Base-by-base conservation (phyloP, 2,329 filamentous ascomycete genomes). In the Alternaria gaisen region DNA sequence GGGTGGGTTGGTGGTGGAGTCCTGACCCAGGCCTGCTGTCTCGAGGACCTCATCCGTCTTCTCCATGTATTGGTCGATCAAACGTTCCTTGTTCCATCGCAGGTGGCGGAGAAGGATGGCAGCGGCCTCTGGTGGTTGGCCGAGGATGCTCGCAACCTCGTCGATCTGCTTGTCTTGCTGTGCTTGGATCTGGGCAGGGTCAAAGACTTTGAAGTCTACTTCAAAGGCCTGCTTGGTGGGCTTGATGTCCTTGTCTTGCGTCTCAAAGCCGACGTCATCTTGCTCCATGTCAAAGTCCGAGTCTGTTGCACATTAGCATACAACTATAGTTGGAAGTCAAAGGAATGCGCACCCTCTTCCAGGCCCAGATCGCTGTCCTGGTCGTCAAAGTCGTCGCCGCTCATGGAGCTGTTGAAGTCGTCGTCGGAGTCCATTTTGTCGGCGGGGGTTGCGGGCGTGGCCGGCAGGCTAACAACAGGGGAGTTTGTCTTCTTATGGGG, bases 1-100 rank as follows among this genome's bases (percentile, higher is more conserved):
- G 2, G 92, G 91, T 11, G 86, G 84, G 11, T 77, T 72, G 22
- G 61, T 69, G 18, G 67, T 58, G 1, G 75, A 70, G 34, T 69
- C 68, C 56, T 89, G 86, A 36, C 90, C 90, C 30, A 99, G 81
- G 0, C 95, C 95, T 14, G 94, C 94, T 62, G 89, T 89, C 72
- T 97, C 93, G 34, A 98, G 82, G 2, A 95, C 88, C 73, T 90
- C 87, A 60, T 91, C 88, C 4, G 91, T 89, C 52, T 87, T 87
- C 66, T 99, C 94, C 94, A 99, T 97, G 79, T 98, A 98, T 66
- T 93, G 90, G 74, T 99, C 95, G 58, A 98, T 94, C 68, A 99
- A 79, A 40, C 92, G 89, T 77, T 99, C 95, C 78, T 97, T 95
- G 80, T 98, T 98, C 95, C 95, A 99, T 74, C 93, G 87, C 70